Percentiles rank a stretch among this genome's conserved stretches.
Evolutionary conservation across 345 rosid species (phyloP).

Genomic region (Brassica rapa): DNA sequence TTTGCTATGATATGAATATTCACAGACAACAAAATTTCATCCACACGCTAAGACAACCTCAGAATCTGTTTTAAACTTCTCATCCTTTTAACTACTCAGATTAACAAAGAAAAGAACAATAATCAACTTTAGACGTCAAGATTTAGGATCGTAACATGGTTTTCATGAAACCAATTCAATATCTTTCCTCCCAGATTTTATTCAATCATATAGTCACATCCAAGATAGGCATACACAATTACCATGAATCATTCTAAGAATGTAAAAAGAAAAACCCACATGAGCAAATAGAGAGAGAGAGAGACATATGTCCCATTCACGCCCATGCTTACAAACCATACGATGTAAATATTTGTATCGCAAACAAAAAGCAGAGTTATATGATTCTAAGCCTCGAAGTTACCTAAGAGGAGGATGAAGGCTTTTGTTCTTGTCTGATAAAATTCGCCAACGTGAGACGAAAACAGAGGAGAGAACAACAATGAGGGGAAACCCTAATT

Average conservation of each 20-base stretch:
- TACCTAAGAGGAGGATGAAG: slow-evolving; percentile 34
- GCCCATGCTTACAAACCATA: slow-evolving; percentile 19
- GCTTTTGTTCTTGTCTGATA: neutral
- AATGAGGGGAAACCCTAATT: slow-evolving; percentile 40
- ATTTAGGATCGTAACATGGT: neutral
- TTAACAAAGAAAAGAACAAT: neutral
- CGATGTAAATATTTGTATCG: neutral
- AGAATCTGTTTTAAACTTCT: neutral
- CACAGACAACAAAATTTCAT: neutral
- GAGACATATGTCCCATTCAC: neutral
- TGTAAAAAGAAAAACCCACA: neutral
- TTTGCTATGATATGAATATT: neutral
- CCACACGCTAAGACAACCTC: slow-evolving; percentile 3
- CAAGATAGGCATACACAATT: slow-evolving; percentile 1
- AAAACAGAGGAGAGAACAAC: slow-evolving; percentile 4
- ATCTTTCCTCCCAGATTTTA: no score
- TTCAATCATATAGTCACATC: neutral
- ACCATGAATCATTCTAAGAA: neutral
- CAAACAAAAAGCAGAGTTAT: neutral
- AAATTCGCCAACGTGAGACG: slow-evolving; percentile 15
- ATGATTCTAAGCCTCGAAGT: slow-evolving; percentile 4
- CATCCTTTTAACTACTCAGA: neutral
- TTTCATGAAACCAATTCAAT: neutral
- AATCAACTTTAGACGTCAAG: slow-evolving; percentile 6
- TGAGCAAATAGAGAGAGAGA: neutral